Base-by-base conservation (phyloP, 2,329 filamentous ascomycete genomes). In the Sphaerostilbella broomeana region DNA sequence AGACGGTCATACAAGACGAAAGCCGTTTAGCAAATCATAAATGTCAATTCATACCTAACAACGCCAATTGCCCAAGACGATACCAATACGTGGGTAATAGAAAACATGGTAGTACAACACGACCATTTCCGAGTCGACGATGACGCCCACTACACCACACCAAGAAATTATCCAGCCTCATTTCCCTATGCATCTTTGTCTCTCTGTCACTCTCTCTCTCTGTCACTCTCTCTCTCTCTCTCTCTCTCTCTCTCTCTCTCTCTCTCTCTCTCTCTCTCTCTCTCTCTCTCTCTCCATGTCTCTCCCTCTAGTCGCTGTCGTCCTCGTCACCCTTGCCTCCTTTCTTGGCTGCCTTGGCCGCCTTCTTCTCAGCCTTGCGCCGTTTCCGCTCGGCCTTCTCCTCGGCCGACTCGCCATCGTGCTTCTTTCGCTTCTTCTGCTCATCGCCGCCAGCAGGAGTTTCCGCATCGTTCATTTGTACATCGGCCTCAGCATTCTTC, bases 351-450 rank as follows among this genome's bases (percentile, higher is more conserved):
- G 68, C 66, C 62, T 74, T 75, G 51, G 69, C 68, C 2, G 72
- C 71, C 61, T 75, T 77, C 66, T 75, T 77, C 60, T 76, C 72
- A 2, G 73, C 73, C 66, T 76, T 77, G 57, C 70, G 65, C 51
- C 70, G 68, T 66, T 77, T 77, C 48, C 73, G 69, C 63, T 75
- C 73, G 5, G 73, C 73, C 64, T 75, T 77, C 62, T 81, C 79
- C 57, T 86, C 81, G 18, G 79, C 65, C 12, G 79, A 82, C 67
- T 87, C 81, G 55, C 83, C 82, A 24, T 86, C 81, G 60, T 86
- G 82, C 73, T 88, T 92, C 74, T 87, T 87, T 68, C 82, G 80
- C 64, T 79, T 74, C 62, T 76, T 83, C 65, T 54, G 75, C 52
- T 76, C 73, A 36, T 77, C 73, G 40, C 73, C 73, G 24, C 63